These are phyloP conservation scores for Huntiella omanensis DNA, from an alignment of 2,329 filamentous ascomycete genomes.

Conservation along the genomic window DNA sequence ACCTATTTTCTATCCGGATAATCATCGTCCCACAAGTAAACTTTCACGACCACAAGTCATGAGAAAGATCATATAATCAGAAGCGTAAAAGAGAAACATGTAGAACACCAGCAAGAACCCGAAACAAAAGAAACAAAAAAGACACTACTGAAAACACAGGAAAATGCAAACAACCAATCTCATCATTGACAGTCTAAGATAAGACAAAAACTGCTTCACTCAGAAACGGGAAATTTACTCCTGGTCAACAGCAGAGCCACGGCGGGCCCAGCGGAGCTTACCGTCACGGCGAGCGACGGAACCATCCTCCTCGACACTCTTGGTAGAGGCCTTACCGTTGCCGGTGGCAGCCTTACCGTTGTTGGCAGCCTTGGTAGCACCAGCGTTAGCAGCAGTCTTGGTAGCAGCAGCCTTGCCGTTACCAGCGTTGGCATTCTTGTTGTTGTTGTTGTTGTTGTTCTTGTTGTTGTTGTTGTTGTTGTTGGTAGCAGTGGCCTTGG, in stretches of 20 bases:
- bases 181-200: neutral
- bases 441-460: conserved; percentile 11
- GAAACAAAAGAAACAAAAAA: neutral
- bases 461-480: conserved; percentile 6
- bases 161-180: conserved; percentile 1
- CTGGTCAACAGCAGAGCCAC: neutral
- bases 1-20: conserved; percentile 3
- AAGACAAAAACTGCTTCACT: neutral
- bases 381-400: conserved; percentile 3
- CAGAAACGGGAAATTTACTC: conserved; percentile 1
- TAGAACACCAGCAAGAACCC: neutral
- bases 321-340: neutral
- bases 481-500: conserved; percentile 9
- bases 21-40: neutral
- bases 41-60: neutral
- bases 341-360: neutral
- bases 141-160: no score
- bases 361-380: neutral
- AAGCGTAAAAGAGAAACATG: neutral
- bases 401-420: conserved; percentile 5
- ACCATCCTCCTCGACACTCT: neutral
- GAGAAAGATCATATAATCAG: neutral
- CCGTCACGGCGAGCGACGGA: conserved; percentile 2
- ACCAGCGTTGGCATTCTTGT: conserved; percentile 4
- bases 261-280: conserved; percentile 9